Conservation (phyloP, 805 yeast genomes). For the Ogataea sp. region DNA sequence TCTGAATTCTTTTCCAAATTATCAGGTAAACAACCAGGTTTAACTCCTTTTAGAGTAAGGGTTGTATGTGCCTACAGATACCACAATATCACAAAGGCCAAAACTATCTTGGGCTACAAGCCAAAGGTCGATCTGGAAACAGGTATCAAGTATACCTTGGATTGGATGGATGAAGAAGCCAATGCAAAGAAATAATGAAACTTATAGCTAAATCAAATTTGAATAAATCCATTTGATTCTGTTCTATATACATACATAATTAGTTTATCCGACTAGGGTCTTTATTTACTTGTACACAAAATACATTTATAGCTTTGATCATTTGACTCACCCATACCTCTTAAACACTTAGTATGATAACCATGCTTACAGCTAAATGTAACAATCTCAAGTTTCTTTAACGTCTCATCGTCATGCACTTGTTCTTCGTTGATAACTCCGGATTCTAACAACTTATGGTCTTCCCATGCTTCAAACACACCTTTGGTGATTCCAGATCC, state of each 20-base stretch:
- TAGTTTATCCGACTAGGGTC: background rate
- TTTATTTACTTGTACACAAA: conserved; percentile 22
- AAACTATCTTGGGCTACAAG: conserved; percentile 61
- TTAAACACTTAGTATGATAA: conserved; percentile 52
- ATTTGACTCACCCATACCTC: conserved; percentile 33
- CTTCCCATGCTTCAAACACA: conserved; percentile 53
- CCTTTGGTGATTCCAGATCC: conserved; percentile 51
- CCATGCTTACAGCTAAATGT: conserved; percentile 62
- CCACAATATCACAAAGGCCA: conserved; percentile 87
- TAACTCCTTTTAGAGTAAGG: conserved; percentile 91
- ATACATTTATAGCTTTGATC: conserved; percentile 25
- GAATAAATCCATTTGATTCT: too few relatives aligned
- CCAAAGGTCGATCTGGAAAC: conserved; percentile 75
- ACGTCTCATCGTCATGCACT: conserved; percentile 2
- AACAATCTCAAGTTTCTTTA: conserved; percentile 26
- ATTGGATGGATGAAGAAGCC: conserved; percentile 74
- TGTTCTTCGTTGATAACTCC: background rate
- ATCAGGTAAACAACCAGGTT: conserved; percentile 79
- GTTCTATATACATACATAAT: background rate
- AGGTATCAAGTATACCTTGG: conserved; percentile 72
- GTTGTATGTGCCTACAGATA: conserved; percentile 91
- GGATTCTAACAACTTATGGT: conserved; percentile 11
- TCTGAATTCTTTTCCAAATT: conserved; percentile 68
- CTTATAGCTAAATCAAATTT: too few relatives aligned
- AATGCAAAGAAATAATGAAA: background rate